Evolutionary conservation across 176 grass and related monocot genomes (phyloP).

Genomic region (Raddia guianensis): DNA sequence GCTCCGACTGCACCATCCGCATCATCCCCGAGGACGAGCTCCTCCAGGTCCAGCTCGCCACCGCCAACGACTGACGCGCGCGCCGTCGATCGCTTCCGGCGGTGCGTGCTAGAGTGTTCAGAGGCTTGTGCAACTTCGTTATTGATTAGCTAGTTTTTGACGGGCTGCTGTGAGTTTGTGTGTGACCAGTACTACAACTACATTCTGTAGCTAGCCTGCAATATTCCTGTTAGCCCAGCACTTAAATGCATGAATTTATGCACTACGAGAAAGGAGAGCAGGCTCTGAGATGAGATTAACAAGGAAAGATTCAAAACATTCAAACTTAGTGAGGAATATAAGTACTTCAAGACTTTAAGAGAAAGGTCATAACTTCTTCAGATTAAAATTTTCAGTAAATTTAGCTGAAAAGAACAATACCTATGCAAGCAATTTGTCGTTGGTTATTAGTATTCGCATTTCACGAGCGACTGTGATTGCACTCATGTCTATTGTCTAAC

Average conservation of each 20-base stretch:
- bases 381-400: no score
- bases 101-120: not conserved
- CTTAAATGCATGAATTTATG: not conserved
- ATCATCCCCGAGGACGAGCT: slow-evolving; percentile 95
- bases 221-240: not conserved
- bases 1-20: slow-evolving; percentile 90
- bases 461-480: no score
- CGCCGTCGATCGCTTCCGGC: not conserved
- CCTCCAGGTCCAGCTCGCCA: slow-evolving; percentile 87
- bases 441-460: no score
- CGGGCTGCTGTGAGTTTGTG: not conserved
- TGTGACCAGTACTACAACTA: not conserved
- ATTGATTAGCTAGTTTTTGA: not conserved
- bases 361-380: no score
- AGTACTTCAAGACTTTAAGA: no score
- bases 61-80: slow-evolving; percentile 75
- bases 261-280: not conserved
- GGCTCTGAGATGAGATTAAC: not conserved
- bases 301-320: not conserved
- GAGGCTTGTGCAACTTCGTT: slow-evolving; percentile 8
- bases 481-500: no score
- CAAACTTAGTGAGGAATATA: not conserved
- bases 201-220: not conserved
- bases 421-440: no score
- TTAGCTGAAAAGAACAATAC: no score